Evolutionary conservation across 345 rosid genomes (phyloP).

Genomic region (Sisymbrium altissimum): DNA sequence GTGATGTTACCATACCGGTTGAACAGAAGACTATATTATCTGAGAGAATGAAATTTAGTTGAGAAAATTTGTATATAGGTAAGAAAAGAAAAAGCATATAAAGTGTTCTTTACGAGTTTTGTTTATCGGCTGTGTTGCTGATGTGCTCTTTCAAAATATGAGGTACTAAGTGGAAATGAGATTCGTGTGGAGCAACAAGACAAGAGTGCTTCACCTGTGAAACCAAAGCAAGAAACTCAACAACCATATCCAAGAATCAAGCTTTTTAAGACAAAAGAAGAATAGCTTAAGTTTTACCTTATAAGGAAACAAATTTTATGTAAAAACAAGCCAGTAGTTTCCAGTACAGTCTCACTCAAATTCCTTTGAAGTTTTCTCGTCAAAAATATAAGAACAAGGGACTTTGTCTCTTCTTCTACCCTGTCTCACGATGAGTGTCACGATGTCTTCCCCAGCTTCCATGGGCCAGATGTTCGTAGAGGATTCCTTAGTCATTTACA

Average conservation of each 20-base stretch:
- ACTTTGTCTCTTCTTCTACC: too few relatives aligned
- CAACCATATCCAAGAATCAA: constrained; percentile 2
- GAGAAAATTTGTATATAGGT: background rate
- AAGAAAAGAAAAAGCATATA: background rate
- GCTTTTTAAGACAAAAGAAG: background rate
- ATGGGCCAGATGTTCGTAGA: too few relatives aligned
- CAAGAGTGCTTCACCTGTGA: constrained; percentile 74
- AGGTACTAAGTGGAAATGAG: constrained; percentile 71
- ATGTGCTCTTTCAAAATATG: constrained; percentile 71
- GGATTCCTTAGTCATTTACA: too few relatives aligned
- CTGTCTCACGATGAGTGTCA: too few relatives aligned
- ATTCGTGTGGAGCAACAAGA: constrained; percentile 65
- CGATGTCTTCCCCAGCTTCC: too few relatives aligned
- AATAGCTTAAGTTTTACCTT: constrained; percentile 40
- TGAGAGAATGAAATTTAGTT: constrained; percentile 35
- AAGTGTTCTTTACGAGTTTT: background rate
- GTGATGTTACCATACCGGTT: constrained; percentile 88
- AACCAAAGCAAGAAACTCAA: background rate
- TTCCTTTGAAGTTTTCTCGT: too few relatives aligned
- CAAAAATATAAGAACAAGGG: too few relatives aligned
- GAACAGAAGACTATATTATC: constrained; percentile 92
- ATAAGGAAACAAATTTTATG: too few relatives aligned
- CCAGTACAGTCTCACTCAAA: too few relatives aligned
- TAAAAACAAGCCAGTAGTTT: too few relatives aligned
- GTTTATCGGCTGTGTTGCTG: constrained; percentile 46